Base-by-base conservation (phyloP, 2,329 filamentous ascomycete genomes). In the Fonsecaea multimorphosa region DNA sequence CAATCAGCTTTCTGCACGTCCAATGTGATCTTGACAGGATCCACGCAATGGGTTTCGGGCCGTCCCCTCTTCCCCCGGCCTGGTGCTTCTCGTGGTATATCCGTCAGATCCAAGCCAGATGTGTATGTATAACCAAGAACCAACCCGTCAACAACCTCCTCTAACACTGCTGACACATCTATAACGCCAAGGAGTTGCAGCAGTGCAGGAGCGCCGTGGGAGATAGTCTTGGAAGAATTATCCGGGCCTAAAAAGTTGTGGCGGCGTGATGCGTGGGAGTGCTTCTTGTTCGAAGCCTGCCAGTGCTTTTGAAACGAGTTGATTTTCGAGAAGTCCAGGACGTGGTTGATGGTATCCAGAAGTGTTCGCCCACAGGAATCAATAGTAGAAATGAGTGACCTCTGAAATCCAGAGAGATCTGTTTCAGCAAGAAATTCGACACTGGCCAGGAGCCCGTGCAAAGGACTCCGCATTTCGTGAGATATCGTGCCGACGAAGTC, bases 401-500 rank as follows among this genome's bases (percentile, higher is more conserved):
- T 72, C 55, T 84, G 77, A 51, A 79, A 76, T 1, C 76, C 72
- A 58, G 78, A 77, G 8, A 75, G 75, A 16, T 72, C 72, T 1
- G 81, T 83, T 2, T 82, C 81, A 2, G 78, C 76, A 2, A 86
- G 70, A 5, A 85, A 78, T 66, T 86, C 83, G 0, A 80, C 76
- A n/a, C 80, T 83, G 1, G 81, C 83, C 16, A 82, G 74, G 36
- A 81, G 79, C 31, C 80, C 82, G 60, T 81, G 84, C 40, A 80
- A 73, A 24, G 78, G 84, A 38, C 73, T 80, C 3, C 82, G 76
- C 7, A 86, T 74, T 66, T 86, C 84, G 68, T 86, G 84, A 31
- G 79, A 82, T 29, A 86, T 82, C 0, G 79, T 82, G 0, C 81
- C 80, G 16, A 86, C 79, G 51, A 86, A 83, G 12, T 84, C 82